phyloP scores from a whole-genome alignment of 805 yeast genomes.

The Jamesozyma jinghongensis region DNA sequence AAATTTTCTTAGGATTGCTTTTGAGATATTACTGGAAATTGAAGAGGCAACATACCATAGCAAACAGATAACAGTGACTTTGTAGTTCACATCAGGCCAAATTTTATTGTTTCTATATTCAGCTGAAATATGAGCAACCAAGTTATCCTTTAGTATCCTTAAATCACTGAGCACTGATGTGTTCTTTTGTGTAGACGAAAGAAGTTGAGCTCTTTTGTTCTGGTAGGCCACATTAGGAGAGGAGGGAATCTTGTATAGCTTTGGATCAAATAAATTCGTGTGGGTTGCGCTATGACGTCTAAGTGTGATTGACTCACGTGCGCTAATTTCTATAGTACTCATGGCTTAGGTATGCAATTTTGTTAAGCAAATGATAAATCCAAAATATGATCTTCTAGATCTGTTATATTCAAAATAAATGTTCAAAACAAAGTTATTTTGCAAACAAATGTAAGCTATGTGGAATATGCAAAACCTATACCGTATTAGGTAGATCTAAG shows the following conservation, averaged over 20 bases:
- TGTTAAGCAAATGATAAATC: too few species aligned
- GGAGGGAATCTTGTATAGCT: slow-evolving; percentile 12
- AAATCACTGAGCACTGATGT: not conserved
- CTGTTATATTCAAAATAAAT: too few species aligned
- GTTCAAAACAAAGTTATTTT: too few species aligned
- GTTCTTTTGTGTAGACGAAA: not conserved
- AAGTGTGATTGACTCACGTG: not conserved
- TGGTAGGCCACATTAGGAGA: slow-evolving; percentile 10
- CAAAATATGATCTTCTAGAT: too few species aligned
- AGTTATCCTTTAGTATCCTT: not conserved
- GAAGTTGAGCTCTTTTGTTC: slow-evolving; percentile 1
- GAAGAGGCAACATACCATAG: slow-evolving; percentile 79
- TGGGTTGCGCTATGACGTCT: slow-evolving; percentile 14
- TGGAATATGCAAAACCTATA: too few species aligned
- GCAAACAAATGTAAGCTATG: too few species aligned
- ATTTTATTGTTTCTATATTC: not conserved
- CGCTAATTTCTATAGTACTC: slow-evolving; percentile 1
- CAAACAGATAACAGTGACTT: slow-evolving; percentile 48
- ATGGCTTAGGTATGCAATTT: too few species aligned
- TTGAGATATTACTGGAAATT: slow-evolving; percentile 71
- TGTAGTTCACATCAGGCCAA: slow-evolving; percentile 32
- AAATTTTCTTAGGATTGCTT: slow-evolving; percentile 59
- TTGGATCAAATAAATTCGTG: slow-evolving; percentile 19
- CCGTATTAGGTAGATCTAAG: too few species aligned
- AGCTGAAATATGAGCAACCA: not conserved